Evolutionary conservation across 441 rosid species (phyloP), one percentile per base, ranked within the genome.

Genomic region (Codiaeum variegatum): DNA sequence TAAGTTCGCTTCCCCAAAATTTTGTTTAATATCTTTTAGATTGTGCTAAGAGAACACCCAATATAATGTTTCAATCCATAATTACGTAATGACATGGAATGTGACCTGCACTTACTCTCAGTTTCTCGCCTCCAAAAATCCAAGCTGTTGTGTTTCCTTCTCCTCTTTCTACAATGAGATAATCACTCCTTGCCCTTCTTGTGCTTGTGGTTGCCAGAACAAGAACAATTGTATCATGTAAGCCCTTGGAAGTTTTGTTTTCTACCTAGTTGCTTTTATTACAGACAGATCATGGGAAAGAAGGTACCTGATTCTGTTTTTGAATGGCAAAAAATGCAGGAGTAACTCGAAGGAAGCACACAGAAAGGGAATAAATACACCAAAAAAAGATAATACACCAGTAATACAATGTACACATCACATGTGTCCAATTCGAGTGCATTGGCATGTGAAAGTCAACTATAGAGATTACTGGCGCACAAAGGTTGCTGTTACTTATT

Each of bases 91-190:
- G 97, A 91, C 96, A 62, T 92, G 98, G 95, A 90, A 94, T 66
- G 97, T 89, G 23, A 92, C 95, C 7, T 94, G 98, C 84, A 90
- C 97, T 40, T 94, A 88, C 79, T 94, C 98, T 15, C 97, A 94
- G 77, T 90, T 94, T 80, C 90, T 92, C 19, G 93, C 94, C 0
- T 78, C 91, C 63, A 89, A 89, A 80, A 87, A 89, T 76, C 98
- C 98, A 0, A 92, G 70, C 54, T 92, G 97, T 60, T 92, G 97
- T 0, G 97, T 92, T 68, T 92, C 98, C 31, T 87, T 94, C 80
- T 92, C 97, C 7, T 85, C 98, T 68, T 94, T 94, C 89, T 94
- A 91, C 91, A 94, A 92, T 23, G 95, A 92, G 55, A 92, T 95
- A 23, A 91, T 94, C 75, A 90, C 92, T 76, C 90, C 92, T 67